Evolutionary conservation across 257 asterid species (phyloP).

Genomic region (Asclepias syriaca): DNA sequence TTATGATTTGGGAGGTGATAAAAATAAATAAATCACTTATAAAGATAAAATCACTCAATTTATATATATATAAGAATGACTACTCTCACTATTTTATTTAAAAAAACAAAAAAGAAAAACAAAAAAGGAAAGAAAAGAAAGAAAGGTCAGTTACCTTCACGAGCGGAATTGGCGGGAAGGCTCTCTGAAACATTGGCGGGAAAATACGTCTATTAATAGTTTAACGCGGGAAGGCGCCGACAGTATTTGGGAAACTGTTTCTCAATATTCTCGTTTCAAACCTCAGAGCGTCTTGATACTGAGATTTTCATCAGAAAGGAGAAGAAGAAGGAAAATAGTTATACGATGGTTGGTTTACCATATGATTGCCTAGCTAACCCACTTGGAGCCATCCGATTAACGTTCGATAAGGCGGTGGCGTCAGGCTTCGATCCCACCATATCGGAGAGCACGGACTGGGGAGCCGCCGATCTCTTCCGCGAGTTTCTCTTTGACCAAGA

Average conservation of each 20-base stretch:
- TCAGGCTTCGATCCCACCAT: constrained; percentile 37
- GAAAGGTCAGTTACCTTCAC: not conserved
- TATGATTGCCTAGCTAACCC: constrained; percentile 84
- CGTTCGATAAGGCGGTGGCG: constrained; percentile 70
- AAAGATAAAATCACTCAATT: too few species aligned
- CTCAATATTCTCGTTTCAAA: not conserved
- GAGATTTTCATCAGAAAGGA: not conserved
- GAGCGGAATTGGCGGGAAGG: constrained; percentile 28
- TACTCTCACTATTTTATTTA: too few species aligned
- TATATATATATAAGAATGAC: too few species aligned
- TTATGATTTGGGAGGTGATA: too few species aligned
- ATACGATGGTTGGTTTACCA: constrained; percentile 69
- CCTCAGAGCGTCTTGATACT: not conserved
- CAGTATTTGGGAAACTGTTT: not conserved
- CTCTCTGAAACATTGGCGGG: constrained; percentile 27
- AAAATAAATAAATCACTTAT: too few species aligned
- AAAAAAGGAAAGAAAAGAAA: too few species aligned
- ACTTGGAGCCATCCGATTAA: constrained; percentile 83
- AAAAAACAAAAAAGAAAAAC: too few species aligned
- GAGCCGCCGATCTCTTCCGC: constrained; percentile 61
- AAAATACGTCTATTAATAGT: constrained; percentile 6
- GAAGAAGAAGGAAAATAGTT: not conserved
- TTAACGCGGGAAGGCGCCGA: constrained; percentile 18
- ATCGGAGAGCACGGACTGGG: constrained; percentile 81
- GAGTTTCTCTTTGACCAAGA: constrained; percentile 61